A percentile compares a stretch with the other conserved stretches of the same genome.
Evolutionary conservation across 1,284 basidiomycete species (phyloP).

Genomic region (Cerrena zonata): DNA sequence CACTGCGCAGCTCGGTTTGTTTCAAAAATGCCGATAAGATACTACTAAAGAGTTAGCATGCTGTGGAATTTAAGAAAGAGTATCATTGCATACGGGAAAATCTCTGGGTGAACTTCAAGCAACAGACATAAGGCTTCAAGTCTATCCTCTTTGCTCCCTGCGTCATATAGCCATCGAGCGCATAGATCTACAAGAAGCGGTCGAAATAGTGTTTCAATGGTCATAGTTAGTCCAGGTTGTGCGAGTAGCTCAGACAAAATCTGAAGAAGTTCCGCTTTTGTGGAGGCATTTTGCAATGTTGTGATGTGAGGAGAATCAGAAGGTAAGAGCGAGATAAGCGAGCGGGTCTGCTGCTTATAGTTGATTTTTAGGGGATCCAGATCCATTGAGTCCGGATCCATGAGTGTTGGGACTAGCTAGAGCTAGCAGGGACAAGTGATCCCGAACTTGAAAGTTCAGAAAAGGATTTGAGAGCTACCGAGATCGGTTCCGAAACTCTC

Average conservation of each 20-base stretch:
- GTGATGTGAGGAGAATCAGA: slow-evolving; percentile 32
- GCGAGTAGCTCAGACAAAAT: slow-evolving; percentile 48
- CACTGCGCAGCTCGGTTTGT: slow-evolving; percentile 40
- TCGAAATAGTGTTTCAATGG: slow-evolving; percentile 54
- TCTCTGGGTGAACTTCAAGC: slow-evolving; percentile 65
- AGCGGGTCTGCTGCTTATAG: slow-evolving; percentile 43
- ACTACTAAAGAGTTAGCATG: slow-evolving; percentile 27
- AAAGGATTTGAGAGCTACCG: too few relatives aligned
- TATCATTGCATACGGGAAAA: slow-evolving; percentile 60
- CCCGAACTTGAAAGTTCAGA: background rate
- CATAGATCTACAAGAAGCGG: slow-evolving; percentile 69
- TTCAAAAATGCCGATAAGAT: slow-evolving; percentile 46
- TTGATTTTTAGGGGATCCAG: slow-evolving; percentile 47
- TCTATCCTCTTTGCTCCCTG: slow-evolving; percentile 39
- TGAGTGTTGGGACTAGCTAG: too few relatives aligned
- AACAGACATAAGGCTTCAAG: slow-evolving; percentile 57
- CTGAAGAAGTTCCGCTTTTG: slow-evolving; percentile 34
- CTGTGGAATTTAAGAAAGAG: slow-evolving; percentile 4
- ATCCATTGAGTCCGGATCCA: too few relatives aligned
- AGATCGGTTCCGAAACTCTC: too few relatives aligned
- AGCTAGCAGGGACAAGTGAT: too few relatives aligned
- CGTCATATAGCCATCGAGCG: slow-evolving; percentile 58
- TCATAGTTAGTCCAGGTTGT: slow-evolving; percentile 47
- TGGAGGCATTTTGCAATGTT: slow-evolving; percentile 32
- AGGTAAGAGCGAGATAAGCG: slow-evolving; percentile 38